Percentiles rank a stretch among this genome's conserved stretches.
Evolutionary conservation across 2,329 filamentous ascomycete species (phyloP).

Genomic region (Cladosporium cucumerinum): DNA sequence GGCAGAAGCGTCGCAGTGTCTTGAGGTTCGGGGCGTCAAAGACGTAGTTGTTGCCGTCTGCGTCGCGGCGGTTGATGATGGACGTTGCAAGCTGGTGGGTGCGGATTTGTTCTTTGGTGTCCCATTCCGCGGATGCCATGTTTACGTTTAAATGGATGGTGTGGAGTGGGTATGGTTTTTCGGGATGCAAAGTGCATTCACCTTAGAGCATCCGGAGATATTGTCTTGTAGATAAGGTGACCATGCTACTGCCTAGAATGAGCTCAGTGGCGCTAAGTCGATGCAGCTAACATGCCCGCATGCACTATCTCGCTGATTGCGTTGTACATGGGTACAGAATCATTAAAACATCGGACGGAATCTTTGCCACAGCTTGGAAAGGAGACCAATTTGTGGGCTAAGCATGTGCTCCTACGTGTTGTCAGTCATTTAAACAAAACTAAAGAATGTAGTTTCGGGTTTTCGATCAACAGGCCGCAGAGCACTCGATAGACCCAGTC

Average conservation of each 20-base stretch:
- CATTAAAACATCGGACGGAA: not conserved
- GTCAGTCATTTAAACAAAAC: too few relatives aligned
- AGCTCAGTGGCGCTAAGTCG: not conserved
- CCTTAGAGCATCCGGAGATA: not conserved
- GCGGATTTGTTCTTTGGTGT: slow-evolving; percentile 17
- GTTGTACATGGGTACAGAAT: not conserved
- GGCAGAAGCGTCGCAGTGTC: slow-evolving; percentile 11
- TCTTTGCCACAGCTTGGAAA: not conserved
- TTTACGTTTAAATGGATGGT: not conserved
- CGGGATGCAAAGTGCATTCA: not conserved
- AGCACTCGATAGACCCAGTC: not conserved
- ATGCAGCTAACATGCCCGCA: not conserved
- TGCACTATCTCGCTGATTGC: not conserved
- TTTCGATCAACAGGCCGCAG: not conserved
- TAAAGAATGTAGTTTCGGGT: too few relatives aligned
- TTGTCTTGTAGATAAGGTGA: not conserved
- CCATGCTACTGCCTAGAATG: not conserved
- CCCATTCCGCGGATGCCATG: slow-evolving; percentile 1
- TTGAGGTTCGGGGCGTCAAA: slow-evolving; percentile 6
- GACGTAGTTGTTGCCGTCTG: not conserved
- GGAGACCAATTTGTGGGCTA: not conserved
- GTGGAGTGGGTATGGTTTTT: not conserved
- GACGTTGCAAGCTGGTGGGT: slow-evolving; percentile 17
- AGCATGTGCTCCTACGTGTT: not conserved
- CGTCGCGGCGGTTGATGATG: slow-evolving; percentile 17